Conservation (phyloP, 1,139 yeast genomes). For the Hanseniaspora gamundiae region DNA sequence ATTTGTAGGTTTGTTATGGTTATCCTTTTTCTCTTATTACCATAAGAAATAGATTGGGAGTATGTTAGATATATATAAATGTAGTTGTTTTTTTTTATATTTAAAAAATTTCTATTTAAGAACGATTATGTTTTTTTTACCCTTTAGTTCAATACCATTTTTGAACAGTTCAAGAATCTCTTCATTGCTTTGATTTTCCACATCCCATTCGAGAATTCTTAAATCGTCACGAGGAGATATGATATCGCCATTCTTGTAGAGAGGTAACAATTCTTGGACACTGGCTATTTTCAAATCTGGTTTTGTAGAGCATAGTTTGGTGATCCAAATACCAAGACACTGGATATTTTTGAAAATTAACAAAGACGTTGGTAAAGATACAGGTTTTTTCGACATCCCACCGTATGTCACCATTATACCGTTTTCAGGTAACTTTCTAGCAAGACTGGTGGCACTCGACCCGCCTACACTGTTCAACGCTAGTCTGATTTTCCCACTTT, state of each 20-base stretch:
- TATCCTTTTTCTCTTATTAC: not conserved
- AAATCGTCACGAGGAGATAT: slow-evolving; percentile 39
- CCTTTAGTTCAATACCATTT: slow-evolving; percentile 38
- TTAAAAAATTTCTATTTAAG: slow-evolving; percentile 17
- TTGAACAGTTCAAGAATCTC: slow-evolving; percentile 39
- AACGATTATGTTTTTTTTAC: slow-evolving; percentile 31
- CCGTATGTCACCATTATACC: slow-evolving; percentile 83
- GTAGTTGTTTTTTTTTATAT: not conserved
- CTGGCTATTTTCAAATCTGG: slow-evolving; percentile 51
- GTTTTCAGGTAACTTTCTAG: slow-evolving; percentile 67
- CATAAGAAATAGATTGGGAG: not conserved
- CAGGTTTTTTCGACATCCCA: slow-evolving; percentile 96
- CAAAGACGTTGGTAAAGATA: slow-evolving; percentile 72
- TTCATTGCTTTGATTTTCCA: slow-evolving; percentile 32
- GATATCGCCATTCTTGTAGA: slow-evolving; percentile 53
- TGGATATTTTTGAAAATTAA: slow-evolving; percentile 83
- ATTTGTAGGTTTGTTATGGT: not conserved
- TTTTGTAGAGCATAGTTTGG: slow-evolving; percentile 57
- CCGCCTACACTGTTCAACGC: slow-evolving; percentile 95
- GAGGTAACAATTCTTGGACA: slow-evolving; percentile 45
- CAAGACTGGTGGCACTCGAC: slow-evolving; percentile 63
- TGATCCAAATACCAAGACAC: slow-evolving; percentile 89
- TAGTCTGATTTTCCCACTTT: slow-evolving; percentile 40
- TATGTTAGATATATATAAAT: not conserved
- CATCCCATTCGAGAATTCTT: slow-evolving; percentile 39